phyloP scores from a whole-genome alignment of 768 basidiomycete species.

The Mycena chlorophos region DNA sequence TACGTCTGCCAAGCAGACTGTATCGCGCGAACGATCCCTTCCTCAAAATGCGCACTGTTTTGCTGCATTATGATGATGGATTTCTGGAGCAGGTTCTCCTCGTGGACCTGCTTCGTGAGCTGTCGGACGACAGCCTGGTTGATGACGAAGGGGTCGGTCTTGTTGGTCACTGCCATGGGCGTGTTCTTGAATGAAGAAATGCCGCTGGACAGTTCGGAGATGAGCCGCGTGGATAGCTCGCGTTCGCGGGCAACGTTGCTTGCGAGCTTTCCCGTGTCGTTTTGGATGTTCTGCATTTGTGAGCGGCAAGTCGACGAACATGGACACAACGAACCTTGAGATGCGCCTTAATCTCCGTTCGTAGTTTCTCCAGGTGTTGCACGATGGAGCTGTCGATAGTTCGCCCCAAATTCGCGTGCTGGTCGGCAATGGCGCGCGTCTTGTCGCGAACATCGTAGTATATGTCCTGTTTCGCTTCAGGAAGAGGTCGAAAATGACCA shows the following conservation, averaged over 20 bases:
- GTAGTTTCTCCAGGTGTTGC: constrained; percentile 94
- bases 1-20: constrained; percentile 98
- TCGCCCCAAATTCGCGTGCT: constrained; percentile 92
- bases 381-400: constrained; percentile 98
- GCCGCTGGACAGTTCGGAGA: constrained; percentile 82
- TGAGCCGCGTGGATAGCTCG: constrained; percentile 78
- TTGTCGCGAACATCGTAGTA: constrained; percentile 93
- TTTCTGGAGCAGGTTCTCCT: constrained; percentile 97
- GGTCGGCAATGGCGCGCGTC: constrained; percentile 89
- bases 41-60: constrained; percentile 95
- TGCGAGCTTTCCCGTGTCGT: constrained; percentile 87
- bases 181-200: constrained; percentile 96
- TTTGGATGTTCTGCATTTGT: constrained; percentile 78
- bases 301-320: not conserved
- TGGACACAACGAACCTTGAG: constrained; percentile 63
- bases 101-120: constrained; percentile 88
- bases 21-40: constrained; percentile 90
- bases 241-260: constrained; percentile 91
- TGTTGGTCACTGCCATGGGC: constrained; percentile 79
- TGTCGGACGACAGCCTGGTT: constrained; percentile 76
- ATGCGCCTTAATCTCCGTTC: constrained; percentile 94
- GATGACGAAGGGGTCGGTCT: constrained; percentile 77
- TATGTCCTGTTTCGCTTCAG: constrained; percentile 59
- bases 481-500: not conserved
- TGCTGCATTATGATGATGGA: constrained; percentile 98